Conservation (phyloP, 371 early-diverging fungal species). For the Dinochytrium kinnereticum region DNA sequence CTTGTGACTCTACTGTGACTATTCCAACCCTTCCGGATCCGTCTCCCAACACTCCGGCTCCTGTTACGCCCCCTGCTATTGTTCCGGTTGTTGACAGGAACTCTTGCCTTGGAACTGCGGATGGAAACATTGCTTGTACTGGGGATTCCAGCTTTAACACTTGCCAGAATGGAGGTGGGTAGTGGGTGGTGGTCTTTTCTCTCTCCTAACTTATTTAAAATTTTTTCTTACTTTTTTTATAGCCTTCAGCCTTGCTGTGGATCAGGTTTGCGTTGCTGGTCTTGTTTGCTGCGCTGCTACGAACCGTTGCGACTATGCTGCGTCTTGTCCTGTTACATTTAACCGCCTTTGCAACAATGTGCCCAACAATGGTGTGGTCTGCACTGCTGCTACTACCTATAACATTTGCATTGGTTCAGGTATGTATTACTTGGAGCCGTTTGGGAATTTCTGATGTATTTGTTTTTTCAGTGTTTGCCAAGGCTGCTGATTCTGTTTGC, state of each 20-base stretch:
- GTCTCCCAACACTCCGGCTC: neutral
- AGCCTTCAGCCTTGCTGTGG: neutral
- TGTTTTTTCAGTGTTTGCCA: neutral
- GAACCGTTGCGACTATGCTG: neutral
- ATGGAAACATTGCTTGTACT: slow-evolving; percentile 7
- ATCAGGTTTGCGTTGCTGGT: slow-evolving; percentile 14
- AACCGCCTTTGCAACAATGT: neutral
- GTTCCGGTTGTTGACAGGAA: slow-evolving; percentile 3
- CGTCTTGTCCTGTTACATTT: neutral
- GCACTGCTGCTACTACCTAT: slow-evolving; percentile 14
- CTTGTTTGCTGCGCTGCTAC: slow-evolving; percentile 19
- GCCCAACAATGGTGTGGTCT: slow-evolving; percentile 10
- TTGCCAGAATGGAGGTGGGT: slow-evolving; percentile 4
- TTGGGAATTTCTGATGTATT: neutral
- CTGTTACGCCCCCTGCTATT: neutral
- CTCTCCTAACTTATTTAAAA: too few species aligned
- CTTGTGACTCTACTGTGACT: too few species aligned
- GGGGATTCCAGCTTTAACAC: slow-evolving; percentile 1
- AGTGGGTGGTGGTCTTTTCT: neutral
- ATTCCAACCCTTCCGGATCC: neutral
- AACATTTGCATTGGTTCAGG: slow-evolving; percentile 21
- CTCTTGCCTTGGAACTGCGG: neutral
- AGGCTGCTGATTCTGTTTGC: slow-evolving; percentile 9
- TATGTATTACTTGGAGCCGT: too few species aligned
- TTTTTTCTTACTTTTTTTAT: neutral